Evolutionary conservation across 2,329 filamentous ascomycete genomes (phyloP), one percentile per base, ranked within the genome.

Genomic region (Phialocephala sp.): DNA sequence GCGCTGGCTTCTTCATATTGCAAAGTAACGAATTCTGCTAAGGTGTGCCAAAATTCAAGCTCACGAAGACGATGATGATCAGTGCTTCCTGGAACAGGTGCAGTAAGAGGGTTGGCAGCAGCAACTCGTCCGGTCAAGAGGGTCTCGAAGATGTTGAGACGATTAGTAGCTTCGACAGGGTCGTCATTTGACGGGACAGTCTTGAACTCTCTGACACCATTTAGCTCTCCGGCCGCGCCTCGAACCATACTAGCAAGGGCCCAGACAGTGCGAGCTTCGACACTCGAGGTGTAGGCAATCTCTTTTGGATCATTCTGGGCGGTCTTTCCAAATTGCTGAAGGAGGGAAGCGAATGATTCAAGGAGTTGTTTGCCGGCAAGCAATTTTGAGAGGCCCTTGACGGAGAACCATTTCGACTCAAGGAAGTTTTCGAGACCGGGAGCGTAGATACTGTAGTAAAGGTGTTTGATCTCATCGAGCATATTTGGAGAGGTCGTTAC

Each of bases 331-430:
- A 87, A 78, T 35, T 83, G 80, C 50, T 82, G 80, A 43, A 93
- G 82, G 70, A 94, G 89, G 18, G 86, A 84, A 6, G 85, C 84
- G 75, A 94, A 87, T 67, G 89, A 85, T 60, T 89, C 86, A 71
- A 90, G 82, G n/a, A 92, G 80, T 35, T 81, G 79, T 35, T 82
- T 79, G 74, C 91, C 84, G 41, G 77, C 79, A 65, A 87, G 78
- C 1, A 91, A 67, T 66, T 71, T 76, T 22, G 61, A 64, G 59
- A 71, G 63, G 57, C 80, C 77, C 62, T 78, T 79, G 41, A 83
- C 81, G 66, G 82, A 86, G 79, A 92, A 97, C 94, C 94, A 98
- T 35, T 84, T 85, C 8, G 92, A 91, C 77, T 97, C 94, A 68
- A 96, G 85, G 68, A 95, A 89, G 59, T 85, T 85, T 77, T 92